phyloP scores from a whole-genome alignment of 352 stramenopile species.

The Phytophthora podocarpi region DNA sequence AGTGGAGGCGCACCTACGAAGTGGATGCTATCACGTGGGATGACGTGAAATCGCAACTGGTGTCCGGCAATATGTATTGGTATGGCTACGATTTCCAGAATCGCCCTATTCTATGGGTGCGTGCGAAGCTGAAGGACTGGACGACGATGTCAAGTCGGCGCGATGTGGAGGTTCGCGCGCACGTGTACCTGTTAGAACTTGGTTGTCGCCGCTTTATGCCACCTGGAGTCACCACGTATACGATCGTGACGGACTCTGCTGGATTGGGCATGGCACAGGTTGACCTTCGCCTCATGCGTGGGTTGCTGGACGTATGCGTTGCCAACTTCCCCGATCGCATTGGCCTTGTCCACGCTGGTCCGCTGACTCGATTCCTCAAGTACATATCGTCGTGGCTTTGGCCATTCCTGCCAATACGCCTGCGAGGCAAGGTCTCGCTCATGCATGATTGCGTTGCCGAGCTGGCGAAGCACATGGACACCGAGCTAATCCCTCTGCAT shows the following conservation, averaged over 20 bases:
- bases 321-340: constrained; percentile 74
- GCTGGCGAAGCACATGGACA: constrained; percentile 63
- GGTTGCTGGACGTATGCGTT: constrained; percentile 63
- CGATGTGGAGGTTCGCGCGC: constrained; percentile 58
- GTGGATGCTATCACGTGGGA: constrained; percentile 47
- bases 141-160: constrained; percentile 50
- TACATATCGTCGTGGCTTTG: constrained; percentile 56
- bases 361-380: constrained; percentile 62
- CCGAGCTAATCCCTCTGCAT: constrained; percentile 57
- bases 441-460: constrained; percentile 62
- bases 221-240: constrained; percentile 59
- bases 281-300: constrained; percentile 68
- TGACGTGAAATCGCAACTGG: constrained; percentile 49
- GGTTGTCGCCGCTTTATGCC: constrained; percentile 63
- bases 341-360: constrained; percentile 59
- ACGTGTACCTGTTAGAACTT: constrained; percentile 66
- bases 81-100: constrained; percentile 75
- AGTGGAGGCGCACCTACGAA: constrained; percentile 53
- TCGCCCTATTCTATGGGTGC: constrained; percentile 71
- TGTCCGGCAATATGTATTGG: constrained; percentile 70
- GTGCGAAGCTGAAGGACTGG: constrained; percentile 66
- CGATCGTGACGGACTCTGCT: constrained; percentile 62
- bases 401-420: constrained; percentile 56
- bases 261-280: constrained; percentile 52
- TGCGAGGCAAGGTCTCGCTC: constrained; percentile 65